Base-by-base conservation (phyloP, 2,329 filamentous ascomycete species). In the Clarireedia monteithiana region DNA sequence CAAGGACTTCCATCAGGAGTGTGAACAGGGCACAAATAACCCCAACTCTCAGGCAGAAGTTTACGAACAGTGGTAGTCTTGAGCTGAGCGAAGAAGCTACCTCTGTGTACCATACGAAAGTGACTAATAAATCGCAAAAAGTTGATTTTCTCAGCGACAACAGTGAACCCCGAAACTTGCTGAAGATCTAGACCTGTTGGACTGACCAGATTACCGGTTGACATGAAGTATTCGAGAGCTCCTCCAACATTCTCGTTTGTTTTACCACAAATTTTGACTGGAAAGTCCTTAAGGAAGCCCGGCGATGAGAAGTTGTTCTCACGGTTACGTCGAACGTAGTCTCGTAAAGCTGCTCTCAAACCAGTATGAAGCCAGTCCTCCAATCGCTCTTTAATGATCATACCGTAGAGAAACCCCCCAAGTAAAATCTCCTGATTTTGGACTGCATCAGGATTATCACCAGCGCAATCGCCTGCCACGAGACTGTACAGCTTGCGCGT, bases 61-160 rank as follows among this genome's bases (percentile, higher is more conserved):
- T 97, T 99, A 75, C 94, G 84, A 50, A 99, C 94, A 0, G 94
- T 94, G 0, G 94, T 99, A 0, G 94, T 99, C 74, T 96, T 97
- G 62, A 99, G 75, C 70, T 97, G 89, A 3, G 94, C 94, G 71
- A 99, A 99, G 81, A 99, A 99, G 69, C 90, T 94, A 77, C 94
- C 94, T 84, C 94, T 85, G 75, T 99, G 94, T 57, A 99, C 90
- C 91, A 96, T 96, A 63, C 94, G 88, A 80, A 99, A 99, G 72
- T 99, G 94, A 72, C 89, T 94, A 75, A 99, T 95, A 75, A 97
- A 99, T 66, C 94, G 89, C 67, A 95, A 84, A 71, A 97, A 99
- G 75, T 99, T 99, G 70, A 99, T 92, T 79, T 97, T 97, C 71
- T 99, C 94, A 2, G 94, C 94, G 51, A 97, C 91, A 50, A 99